Conservation (phyloP, 2,329 filamentous ascomycete species). For the Trichoderma sp. region DNA sequence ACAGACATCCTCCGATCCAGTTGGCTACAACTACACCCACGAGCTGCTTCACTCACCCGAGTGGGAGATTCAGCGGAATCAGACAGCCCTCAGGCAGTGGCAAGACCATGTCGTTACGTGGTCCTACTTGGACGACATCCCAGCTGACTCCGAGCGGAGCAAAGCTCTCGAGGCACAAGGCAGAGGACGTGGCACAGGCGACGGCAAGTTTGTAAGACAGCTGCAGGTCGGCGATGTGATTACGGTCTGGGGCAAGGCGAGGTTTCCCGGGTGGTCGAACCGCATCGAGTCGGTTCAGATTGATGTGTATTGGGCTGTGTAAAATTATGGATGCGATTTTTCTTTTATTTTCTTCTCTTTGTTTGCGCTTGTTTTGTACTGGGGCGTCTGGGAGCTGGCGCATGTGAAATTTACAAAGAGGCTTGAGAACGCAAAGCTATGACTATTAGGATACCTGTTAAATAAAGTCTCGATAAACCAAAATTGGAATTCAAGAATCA, state of each 20-base stretch:
- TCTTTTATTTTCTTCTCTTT: neutral
- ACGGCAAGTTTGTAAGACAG: slow-evolving; percentile 57
- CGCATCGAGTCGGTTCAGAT: slow-evolving; percentile 50
- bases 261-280: slow-evolving; percentile 58
- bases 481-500: neutral
- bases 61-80: slow-evolving; percentile 52
- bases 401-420: neutral
- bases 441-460: neutral
- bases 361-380: neutral
- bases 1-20: slow-evolving; percentile 18
- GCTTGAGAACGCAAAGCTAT: neutral
- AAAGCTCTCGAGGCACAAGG: slow-evolving; percentile 45
- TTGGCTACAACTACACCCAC: slow-evolving; percentile 39
- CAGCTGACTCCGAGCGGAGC: slow-evolving; percentile 45
- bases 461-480: neutral
- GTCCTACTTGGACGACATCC: slow-evolving; percentile 51
- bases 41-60: slow-evolving; percentile 37
- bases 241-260: slow-evolving; percentile 61
- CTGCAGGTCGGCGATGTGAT: slow-evolving; percentile 62
- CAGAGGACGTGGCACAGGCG: slow-evolving; percentile 51
- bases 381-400: neutral
- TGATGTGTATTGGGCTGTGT: slow-evolving; percentile 60
- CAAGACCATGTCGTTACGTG: slow-evolving; percentile 53
- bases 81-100: slow-evolving; percentile 36
- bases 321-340: neutral